Percentiles rank a stretch among this genome's conserved stretches.
These are phyloP conservation scores for Colletotrichum eleusines DNA, from an alignment of 2,329 filamentous ascomycete species.

Conservation along the genomic window DNA sequence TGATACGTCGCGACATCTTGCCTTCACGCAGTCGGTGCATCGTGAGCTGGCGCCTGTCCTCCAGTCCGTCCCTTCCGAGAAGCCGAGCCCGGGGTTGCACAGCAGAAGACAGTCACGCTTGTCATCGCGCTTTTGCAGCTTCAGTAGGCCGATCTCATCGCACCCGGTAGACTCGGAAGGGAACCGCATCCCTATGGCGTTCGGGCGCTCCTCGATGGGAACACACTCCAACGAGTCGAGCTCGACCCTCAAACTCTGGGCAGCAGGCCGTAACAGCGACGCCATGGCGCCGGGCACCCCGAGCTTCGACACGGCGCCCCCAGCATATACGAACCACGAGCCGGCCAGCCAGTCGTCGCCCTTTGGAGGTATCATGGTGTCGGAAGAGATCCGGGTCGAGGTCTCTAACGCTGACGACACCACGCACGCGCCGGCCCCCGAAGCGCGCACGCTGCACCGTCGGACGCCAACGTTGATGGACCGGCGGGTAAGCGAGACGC, in stretches of 20 bases:
- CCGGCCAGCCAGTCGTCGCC: slow-evolving; percentile 39
- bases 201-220: slow-evolving; percentile 45
- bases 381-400: slow-evolving; percentile 71
- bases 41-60: slow-evolving; percentile 69
- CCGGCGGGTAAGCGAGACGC: slow-evolving; percentile 17
- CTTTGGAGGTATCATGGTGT: slow-evolving; percentile 71
- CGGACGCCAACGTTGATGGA: slow-evolving; percentile 23
- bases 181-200: slow-evolving; percentile 46
- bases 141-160: slow-evolving; percentile 26
- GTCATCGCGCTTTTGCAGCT: slow-evolving; percentile 27
- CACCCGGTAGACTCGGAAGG: slow-evolving; percentile 48
- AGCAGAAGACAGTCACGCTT: slow-evolving; percentile 23
- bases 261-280: slow-evolving; percentile 42
- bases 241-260: slow-evolving; percentile 52
- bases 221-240: slow-evolving; percentile 47
- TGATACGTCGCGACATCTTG: slow-evolving; percentile 65
- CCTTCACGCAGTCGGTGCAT: slow-evolving; percentile 71
- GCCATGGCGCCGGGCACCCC: slow-evolving; percentile 32
- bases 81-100: slow-evolving; percentile 40
- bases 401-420: slow-evolving; percentile 47
- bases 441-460: slow-evolving; percentile 44
- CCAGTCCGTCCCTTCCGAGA: slow-evolving; percentile 48
- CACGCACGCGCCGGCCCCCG: slow-evolving; percentile 29
- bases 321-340: slow-evolving; percentile 40
- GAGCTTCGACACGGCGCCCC: slow-evolving; percentile 37